Percentiles rank a stretch among this genome's conserved stretches.
Conservation (phyloP, 2,329 filamentous ascomycete species). For the Cordyceps fumosorosea region DNA sequence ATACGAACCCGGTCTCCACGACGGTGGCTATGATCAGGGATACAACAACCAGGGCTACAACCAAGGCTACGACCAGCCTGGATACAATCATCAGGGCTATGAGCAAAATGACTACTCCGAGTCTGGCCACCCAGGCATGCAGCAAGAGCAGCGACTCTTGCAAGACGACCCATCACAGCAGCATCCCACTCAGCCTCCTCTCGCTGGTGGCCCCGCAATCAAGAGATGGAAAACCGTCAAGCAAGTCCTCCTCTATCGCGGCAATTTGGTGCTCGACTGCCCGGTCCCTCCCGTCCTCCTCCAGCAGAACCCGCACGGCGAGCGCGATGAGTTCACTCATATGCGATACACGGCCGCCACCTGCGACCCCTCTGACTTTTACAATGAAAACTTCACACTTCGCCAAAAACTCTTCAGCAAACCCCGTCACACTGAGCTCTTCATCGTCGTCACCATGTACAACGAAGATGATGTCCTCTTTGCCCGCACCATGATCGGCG, state of each 20-base stretch:
- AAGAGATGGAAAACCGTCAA: conserved; percentile 98
- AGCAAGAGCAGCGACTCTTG: conserved; percentile 49
- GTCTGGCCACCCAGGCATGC: conserved; percentile 69
- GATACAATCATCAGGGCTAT: conserved; percentile 9
- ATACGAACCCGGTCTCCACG: conserved; percentile 63
- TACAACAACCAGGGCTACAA: conserved; percentile 28
- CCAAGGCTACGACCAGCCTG: conserved; percentile 43
- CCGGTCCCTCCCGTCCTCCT: conserved; percentile 85
- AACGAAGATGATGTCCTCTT: conserved; percentile 97
- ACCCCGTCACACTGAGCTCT: conserved; percentile 85
- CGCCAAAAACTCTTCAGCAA: conserved; percentile 90
- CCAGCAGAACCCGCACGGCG: conserved; percentile 81
- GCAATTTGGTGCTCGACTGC: conserved; percentile 94
- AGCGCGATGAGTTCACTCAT: conserved; percentile 85
- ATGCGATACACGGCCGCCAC: conserved; percentile 94
- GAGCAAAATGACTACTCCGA: conserved; percentile 54
- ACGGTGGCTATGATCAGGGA: conserved; percentile 34
- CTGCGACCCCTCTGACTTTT: conserved; percentile 85
- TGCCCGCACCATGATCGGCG: conserved; percentile 89
- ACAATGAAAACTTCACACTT: conserved; percentile 81
- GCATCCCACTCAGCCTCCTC: conserved; percentile 38
- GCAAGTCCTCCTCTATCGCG: conserved; percentile 93
- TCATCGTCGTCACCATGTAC: conserved; percentile 98
- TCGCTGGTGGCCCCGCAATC: conserved; percentile 44
- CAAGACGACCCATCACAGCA: conserved; percentile 36